A percentile compares a stretch with the other conserved stretches of the same genome.
Evolutionary conservation across 1,284 basidiomycete species (phyloP).

Genomic region (Cutaneotrichosporon curvatum): DNA sequence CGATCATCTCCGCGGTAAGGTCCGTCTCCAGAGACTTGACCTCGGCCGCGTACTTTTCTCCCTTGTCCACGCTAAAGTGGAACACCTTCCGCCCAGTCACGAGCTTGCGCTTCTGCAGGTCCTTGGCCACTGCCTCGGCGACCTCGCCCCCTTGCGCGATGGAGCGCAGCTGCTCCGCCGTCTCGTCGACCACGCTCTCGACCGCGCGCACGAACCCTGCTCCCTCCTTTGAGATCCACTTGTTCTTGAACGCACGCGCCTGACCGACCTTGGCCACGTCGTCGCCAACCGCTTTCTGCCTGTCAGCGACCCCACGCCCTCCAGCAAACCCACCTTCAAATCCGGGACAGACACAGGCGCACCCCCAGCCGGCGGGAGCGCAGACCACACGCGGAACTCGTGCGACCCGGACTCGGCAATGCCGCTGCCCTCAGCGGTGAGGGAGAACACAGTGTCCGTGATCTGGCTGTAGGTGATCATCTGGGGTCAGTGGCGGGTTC

Average conservation of each 20-base stretch:
- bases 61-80: constrained; percentile 87
- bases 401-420: constrained; percentile 79
- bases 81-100: constrained; percentile 69
- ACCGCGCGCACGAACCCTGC: constrained; percentile 73
- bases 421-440: constrained; percentile 73
- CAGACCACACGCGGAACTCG: constrained; percentile 84
- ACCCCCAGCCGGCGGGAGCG: constrained; percentile 65
- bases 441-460: constrained; percentile 63
- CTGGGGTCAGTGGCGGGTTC: constrained; percentile 46
- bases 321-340: constrained; percentile 49
- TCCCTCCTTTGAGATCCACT: constrained; percentile 91
- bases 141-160: constrained; percentile 57
- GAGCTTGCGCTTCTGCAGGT: constrained; percentile 88
- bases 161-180: constrained; percentile 67
- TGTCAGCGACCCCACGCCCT: neutral
- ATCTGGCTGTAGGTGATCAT: constrained; percentile 79
- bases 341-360: constrained; percentile 59
- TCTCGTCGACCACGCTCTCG: constrained; percentile 61
- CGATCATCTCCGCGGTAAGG: constrained; percentile 88
- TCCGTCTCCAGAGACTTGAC: constrained; percentile 98
- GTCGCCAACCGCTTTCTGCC: constrained; percentile 62
- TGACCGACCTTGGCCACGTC: constrained; percentile 84
- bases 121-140: constrained; percentile 59
- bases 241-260: constrained; percentile 91
- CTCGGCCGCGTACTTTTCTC: constrained; percentile 79